Base-by-base conservation (phyloP, 2,329 filamentous ascomycete genomes). In the Pseudocercospora fuligena region DNA sequence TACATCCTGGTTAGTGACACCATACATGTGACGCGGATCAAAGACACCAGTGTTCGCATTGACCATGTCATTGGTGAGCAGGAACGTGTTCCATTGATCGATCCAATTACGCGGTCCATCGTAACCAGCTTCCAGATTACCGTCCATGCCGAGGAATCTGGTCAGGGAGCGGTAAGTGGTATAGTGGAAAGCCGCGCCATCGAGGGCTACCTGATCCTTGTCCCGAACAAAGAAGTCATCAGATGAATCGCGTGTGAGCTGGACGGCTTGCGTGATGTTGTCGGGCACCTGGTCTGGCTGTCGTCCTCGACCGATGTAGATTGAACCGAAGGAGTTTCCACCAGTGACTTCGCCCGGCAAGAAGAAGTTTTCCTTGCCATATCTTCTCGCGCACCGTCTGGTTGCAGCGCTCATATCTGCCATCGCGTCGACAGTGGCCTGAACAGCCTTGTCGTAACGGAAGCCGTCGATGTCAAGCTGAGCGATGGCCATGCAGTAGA, bases 21-120 rank as follows among this genome's bases (percentile, higher is more conserved):
- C 88, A 72, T 85, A 89, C 82, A 90, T 84, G 73, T 90, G 88
- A 1, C 88, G 83, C 3, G 88, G 88, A 70, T 90, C 88, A 67
- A 88, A 88, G 61, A 84, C 76, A 33, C 87, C 87, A 1, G 85
- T 89, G 72, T 87, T 86, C 1, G 85, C 81, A 70, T 89, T 89
- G 68, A 86, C 77, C 69, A 89, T 78, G 71, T 89, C 87, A 69
- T 89, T 88, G 1, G 84, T 86, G 61, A 82, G 73, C 3, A 88
- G 73, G 76, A 88, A 85, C 25, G 83, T 77, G 66, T 87, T 83
- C 86, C 87, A 89, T 29, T 82, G 70, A 14, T 81, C 76, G 5
- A 82, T 79, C 75, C 81, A 89, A 72, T 88, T 83, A 1, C 81
- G 77, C 1, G 83, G 82, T 27, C 82, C 76, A 73, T 87, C 85